These are phyloP conservation scores for Luffa aegyptiaca DNA, from an alignment of 306 rosid species.

Conservation along the genomic window DNA sequence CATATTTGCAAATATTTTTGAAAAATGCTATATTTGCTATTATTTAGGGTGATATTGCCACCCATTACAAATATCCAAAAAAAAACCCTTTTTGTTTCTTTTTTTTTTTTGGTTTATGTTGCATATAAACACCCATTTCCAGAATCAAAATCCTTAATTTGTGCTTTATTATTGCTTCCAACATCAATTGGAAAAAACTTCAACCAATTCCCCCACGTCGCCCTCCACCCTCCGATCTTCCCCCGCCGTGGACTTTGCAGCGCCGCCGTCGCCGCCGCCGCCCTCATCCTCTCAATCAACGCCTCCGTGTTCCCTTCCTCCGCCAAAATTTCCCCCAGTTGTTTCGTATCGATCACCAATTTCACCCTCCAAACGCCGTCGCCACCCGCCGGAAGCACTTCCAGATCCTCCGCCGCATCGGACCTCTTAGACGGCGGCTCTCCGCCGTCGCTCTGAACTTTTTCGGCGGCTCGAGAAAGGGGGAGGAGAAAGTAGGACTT, in stretches of 20 bases:
- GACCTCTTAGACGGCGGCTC: not conserved
- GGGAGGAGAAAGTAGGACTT: slow-evolving; percentile 15
- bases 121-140: not conserved
- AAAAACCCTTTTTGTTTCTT: not conserved
- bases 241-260: slow-evolving; percentile 23
- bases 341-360: slow-evolving; percentile 45
- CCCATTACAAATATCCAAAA: too few relatives aligned
- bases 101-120: not conserved
- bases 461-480: not conserved
- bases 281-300: slow-evolving; percentile 58
- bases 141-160: not conserved
- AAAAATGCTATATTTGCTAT: too few relatives aligned
- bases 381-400: slow-evolving; percentile 45
- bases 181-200: not conserved
- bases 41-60: too few relatives aligned
- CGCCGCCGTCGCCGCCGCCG: slow-evolving; percentile 36
- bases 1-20: too few relatives aligned
- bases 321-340: slow-evolving; percentile 48
- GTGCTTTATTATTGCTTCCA: not conserved
- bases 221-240: slow-evolving; percentile 12
- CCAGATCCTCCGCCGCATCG: slow-evolving; percentile 10
- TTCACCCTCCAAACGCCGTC: slow-evolving; percentile 61
- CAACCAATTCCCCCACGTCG: not conserved
- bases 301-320: slow-evolving; percentile 59
- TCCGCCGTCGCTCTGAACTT: not conserved